Percentiles rank a stretch among this genome's conserved stretches.
Conservation (phyloP, 495 filamentous ascomycete genomes). For the Paragyromitra xinjiangensis region DNA sequence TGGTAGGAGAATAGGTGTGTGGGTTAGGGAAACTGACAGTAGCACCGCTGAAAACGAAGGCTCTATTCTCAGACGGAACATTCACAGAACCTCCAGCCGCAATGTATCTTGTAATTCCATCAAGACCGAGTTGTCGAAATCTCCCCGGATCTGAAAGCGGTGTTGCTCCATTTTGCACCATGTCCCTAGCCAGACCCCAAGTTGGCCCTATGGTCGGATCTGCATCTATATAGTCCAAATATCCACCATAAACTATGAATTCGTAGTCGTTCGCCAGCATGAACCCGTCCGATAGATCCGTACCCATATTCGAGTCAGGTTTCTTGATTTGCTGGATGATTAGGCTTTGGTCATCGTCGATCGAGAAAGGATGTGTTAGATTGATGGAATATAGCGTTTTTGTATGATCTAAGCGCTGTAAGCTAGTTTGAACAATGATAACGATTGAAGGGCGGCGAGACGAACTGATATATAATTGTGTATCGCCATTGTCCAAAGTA, state of each 20-base stretch:
- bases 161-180: conserved; percentile 58
- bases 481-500: conserved; percentile 31
- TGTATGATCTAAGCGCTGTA: conserved; percentile 60
- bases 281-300: conserved; percentile 69
- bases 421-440: conserved; percentile 16
- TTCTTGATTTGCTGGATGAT: conserved; percentile 37
- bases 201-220: conserved; percentile 54
- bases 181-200: conserved; percentile 63
- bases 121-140: conserved; percentile 46
- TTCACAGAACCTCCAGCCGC: conserved; percentile 71
- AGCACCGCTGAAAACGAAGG: conserved; percentile 74
- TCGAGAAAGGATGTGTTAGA: conserved; percentile 67
- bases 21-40: conserved; percentile 38
- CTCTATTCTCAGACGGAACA: conserved; percentile 75
- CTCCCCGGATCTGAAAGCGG: conserved; percentile 60
- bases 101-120: conserved; percentile 68
- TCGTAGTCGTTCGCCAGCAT: conserved; percentile 73
- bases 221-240: conserved; percentile 53
- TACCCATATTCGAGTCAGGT: conserved; percentile 60
- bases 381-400: conserved; percentile 66
- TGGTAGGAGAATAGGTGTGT: not conserved
- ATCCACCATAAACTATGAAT: conserved; percentile 66
- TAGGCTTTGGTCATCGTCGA: conserved; percentile 63
- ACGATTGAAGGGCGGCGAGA: conserved; percentile 16
- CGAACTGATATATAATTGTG: not conserved